Base-by-base conservation (phyloP, 768 basidiomycete species). In the Glaciozyma martinii region DNA sequence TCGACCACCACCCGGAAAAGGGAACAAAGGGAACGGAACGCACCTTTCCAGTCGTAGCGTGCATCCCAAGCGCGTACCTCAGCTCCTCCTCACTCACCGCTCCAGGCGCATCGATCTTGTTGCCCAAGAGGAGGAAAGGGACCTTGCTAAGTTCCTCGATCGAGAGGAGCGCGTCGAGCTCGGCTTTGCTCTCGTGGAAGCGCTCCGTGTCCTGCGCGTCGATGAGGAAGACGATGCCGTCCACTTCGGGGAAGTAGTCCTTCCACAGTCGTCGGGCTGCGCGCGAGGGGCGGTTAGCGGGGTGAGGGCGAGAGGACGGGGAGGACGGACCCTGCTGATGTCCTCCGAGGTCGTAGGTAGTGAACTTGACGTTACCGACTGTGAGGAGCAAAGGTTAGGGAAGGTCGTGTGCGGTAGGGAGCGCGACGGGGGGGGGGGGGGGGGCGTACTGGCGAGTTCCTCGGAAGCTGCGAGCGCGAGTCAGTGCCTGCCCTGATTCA, bases 31-130 rank as follows among this genome's bases (percentile, higher is more conserved):
- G 43, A 29, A 13, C 13, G 25, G 12, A 43, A 49, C 74, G 47
- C 64, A 92, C 93, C 86, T 99, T 98, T 76, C 95, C 95, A 29
- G 95, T 99, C n/a, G 95, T 99, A 79, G 97, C 92, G 79, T 93
- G 95, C 56, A 99, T 80, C 21, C 95, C 95, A 52, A 99, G 82
- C 69, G 91, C 84, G 74, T 97, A 90, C 75, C 95, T 86, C 69
- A 99, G 80, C 77, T 99, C 92, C 75, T 99, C 94, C 78, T 99
- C 95, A 67, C 88, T 90, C 68, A 99, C 93, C 46, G 95, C 95
- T 46, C 92, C 91, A 8, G 87, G 85, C n/a, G 93, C 93, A 75
- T 98, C 95, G 74, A 99, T 99, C 84, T 99, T 98, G 83, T 99
- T 99, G 52, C 95, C 95, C 56, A 98, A 86, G 65, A 99, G 84